Conservation (phyloP, 108 stramenopile genomes). For the Nitzschia sp. region DNA sequence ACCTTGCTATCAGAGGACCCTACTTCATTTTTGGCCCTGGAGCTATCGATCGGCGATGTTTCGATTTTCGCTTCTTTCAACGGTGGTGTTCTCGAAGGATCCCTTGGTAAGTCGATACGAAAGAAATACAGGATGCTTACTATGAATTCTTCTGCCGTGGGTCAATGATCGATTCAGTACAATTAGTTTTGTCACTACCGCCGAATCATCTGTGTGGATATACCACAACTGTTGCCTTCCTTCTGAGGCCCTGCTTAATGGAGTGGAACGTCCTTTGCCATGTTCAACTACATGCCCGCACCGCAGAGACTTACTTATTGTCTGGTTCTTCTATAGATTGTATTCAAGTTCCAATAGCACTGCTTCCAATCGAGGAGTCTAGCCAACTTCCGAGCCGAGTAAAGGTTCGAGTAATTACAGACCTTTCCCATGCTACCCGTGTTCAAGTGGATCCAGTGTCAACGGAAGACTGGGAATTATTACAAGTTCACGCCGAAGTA, state of each 20-base stretch:
- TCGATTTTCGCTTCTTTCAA: constrained; percentile 61
- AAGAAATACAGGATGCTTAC: too few species aligned
- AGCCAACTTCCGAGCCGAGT: constrained; percentile 43
- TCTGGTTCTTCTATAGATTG: constrained; percentile 12
- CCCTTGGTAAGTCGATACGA: constrained; percentile 8
- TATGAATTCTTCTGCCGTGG: too few species aligned
- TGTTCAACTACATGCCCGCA: too few species aligned
- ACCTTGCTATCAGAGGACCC: background rate
- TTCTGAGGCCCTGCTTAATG: constrained; percentile 45
- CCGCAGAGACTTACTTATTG: too few species aligned
- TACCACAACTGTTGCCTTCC: constrained; percentile 59
- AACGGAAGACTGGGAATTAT: constrained; percentile 75
- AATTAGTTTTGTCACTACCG: constrained; percentile 47
- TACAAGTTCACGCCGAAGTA: constrained; percentile 61
- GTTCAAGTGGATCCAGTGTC: constrained; percentile 68
- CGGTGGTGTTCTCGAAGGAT: constrained; percentile 46
- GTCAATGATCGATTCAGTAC: constrained; percentile 56
- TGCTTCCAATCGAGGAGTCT: constrained; percentile 14
- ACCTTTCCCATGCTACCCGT: constrained; percentile 35
- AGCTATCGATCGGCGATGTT: constrained; percentile 20
- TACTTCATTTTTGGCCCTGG: constrained; percentile 30
- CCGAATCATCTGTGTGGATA: constrained; percentile 41
- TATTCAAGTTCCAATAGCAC: constrained; percentile 31
- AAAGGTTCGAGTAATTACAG: constrained; percentile 47
- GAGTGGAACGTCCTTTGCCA: too few species aligned